Percentiles rank a stretch among this genome's conserved stretches.
Conservation (phyloP, 495 filamentous ascomycete genomes). For the Aspergillus bertholletiae region DNA sequence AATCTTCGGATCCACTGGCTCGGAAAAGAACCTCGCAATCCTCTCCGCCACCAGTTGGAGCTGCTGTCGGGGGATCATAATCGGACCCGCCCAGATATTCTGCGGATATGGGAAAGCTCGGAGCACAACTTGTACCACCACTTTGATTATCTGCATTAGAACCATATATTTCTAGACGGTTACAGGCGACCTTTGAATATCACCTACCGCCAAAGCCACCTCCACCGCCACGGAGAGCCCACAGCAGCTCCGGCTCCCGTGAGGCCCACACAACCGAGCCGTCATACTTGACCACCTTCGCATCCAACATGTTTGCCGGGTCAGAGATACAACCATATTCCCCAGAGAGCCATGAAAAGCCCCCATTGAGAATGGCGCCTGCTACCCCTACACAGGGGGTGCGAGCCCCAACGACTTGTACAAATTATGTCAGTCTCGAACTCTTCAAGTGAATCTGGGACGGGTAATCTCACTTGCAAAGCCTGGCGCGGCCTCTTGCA, state of each 20-base stretch:
- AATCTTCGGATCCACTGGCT: slow-evolving; percentile 3
- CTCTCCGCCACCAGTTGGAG: slow-evolving; percentile 7
- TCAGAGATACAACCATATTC: too few relatives aligned
- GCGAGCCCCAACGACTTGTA: too few relatives aligned
- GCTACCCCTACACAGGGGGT: too few relatives aligned
- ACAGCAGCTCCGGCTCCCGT: slow-evolving; percentile 33
- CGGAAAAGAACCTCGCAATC: slow-evolving; percentile 1
- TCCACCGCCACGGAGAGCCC: slow-evolving; percentile 41
- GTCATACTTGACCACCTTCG: slow-evolving; percentile 16
- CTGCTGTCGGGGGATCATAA: slow-evolving; percentile 10
- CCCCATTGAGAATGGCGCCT: too few relatives aligned
- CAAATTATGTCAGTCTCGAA: too few relatives aligned
- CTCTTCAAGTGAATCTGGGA: too few relatives aligned
- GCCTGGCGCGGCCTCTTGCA: too few relatives aligned
- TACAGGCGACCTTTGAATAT: not conserved
- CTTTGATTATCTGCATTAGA: not conserved
- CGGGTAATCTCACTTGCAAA: too few relatives aligned
- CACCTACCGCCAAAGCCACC: slow-evolving; percentile 41
- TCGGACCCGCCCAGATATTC: slow-evolving; percentile 14
- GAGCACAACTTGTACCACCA: slow-evolving; percentile 2
- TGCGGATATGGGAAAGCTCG: slow-evolving; percentile 11
- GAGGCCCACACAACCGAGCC: slow-evolving; percentile 16
- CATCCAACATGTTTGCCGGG: too few relatives aligned
- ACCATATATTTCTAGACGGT: not conserved
- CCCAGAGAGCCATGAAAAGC: too few relatives aligned